phyloP scores from a whole-genome alignment of 2,329 filamentous ascomycete genomes.

The Fusarium ramigenum region DNA sequence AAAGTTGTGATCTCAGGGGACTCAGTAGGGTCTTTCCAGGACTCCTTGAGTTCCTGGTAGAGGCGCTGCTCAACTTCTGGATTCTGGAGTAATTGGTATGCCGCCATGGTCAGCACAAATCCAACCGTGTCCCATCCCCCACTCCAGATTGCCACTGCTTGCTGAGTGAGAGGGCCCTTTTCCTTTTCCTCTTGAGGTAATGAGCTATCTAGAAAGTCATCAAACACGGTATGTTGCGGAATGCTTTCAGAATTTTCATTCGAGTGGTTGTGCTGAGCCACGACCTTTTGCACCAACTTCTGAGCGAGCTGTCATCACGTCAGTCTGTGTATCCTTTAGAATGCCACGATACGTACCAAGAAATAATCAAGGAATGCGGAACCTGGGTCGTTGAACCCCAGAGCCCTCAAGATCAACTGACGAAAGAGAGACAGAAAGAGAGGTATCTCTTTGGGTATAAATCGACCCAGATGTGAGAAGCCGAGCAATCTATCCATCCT shows the following conservation, averaged over 20 bases:
- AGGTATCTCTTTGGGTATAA: conserved; percentile 1
- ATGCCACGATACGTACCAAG: not conserved
- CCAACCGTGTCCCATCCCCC: conserved; percentile 4
- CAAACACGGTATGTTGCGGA: not conserved
- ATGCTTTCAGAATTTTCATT: not conserved
- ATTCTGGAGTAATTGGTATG: not conserved
- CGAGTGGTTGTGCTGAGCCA: not conserved
- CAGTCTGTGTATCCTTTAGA: not conserved
- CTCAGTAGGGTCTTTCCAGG: not conserved
- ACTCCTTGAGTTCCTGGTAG: not conserved
- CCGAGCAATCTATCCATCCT: not conserved
- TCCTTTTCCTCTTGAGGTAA: not conserved
- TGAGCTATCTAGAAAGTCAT: not conserved
- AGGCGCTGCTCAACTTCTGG: not conserved
- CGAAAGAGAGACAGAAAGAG: not conserved
- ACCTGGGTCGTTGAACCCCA: not conserved
- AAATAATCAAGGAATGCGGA: not conserved
- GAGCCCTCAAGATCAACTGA: not conserved
- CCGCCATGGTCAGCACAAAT: not conserved
- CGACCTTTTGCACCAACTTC: not conserved
- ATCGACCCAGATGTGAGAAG: not conserved
- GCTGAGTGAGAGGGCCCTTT: not conserved
- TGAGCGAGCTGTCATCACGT: not conserved
- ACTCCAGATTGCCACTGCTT: conserved; percentile 6
- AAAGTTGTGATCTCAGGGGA: not conserved